Evolutionary conservation across 1,284 basidiomycete species (phyloP).

Genomic region (Albatrellus sp.): DNA sequence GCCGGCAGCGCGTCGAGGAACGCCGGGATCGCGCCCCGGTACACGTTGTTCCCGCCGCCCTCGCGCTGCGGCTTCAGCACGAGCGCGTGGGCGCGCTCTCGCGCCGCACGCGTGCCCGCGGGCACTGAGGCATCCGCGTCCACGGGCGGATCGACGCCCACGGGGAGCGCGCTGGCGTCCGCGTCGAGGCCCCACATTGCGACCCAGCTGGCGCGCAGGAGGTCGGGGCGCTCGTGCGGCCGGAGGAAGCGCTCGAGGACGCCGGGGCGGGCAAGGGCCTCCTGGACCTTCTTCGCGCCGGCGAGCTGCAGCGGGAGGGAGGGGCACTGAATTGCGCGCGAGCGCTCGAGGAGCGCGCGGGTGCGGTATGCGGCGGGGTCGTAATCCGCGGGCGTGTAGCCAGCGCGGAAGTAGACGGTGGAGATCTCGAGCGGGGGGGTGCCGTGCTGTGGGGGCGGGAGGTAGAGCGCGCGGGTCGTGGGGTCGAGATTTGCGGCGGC

Average conservation of each 20-base stretch:
- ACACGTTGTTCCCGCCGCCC: conserved; percentile 96
- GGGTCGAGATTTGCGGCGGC: conserved; percentile 36
- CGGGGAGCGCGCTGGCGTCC: conserved; percentile 24
- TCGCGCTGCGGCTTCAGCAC: conserved; percentile 96
- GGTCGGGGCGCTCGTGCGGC: conserved; percentile 28
- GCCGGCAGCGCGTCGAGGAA: conserved; percentile 56
- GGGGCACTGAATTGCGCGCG: conserved; percentile 87
- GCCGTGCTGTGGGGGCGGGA: conserved; percentile 18
- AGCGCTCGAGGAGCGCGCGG: conserved; percentile 68
- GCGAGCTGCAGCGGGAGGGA: conserved; percentile 86
- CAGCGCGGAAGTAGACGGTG: conserved; percentile 79
- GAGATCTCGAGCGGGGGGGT: conserved; percentile 51
- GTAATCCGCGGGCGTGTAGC: conserved; percentile 83
- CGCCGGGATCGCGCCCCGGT: conserved; percentile 69
- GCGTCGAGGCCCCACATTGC: conserved; percentile 69
- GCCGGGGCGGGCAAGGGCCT: conserved; percentile 69
- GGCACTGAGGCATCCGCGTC: neutral
- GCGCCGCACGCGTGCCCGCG: conserved; percentile 31
- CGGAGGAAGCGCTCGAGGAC: conserved; percentile 66
- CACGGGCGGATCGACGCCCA: neutral
- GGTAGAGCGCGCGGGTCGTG: conserved; percentile 25
- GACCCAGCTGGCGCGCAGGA: conserved; percentile 63
- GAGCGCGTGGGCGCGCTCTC: conserved; percentile 39
- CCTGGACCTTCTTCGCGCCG: conserved; percentile 93
- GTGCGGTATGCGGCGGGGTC: conserved; percentile 53